Evolutionary conservation across 495 filamentous ascomycete species (phyloP).

Genomic region (Daldinia decipiens): DNA sequence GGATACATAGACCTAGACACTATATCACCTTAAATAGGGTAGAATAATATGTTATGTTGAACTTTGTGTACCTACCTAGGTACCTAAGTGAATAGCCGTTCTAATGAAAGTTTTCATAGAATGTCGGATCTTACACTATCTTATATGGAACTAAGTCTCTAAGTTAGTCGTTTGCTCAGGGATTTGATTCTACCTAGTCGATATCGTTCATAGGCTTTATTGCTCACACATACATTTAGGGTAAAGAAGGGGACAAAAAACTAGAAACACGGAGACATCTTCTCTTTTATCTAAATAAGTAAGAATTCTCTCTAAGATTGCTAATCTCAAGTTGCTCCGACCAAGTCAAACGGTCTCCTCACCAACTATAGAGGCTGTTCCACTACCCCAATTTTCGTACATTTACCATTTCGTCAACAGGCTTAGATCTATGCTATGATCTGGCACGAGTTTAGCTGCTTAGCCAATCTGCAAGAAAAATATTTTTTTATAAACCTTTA

Average conservation of each 20-base stretch:
- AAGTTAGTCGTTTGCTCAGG: no score
- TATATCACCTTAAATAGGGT: not conserved
- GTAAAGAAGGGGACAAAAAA: not conserved
- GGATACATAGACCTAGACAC: not conserved
- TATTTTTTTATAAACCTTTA: not conserved
- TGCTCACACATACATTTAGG: not conserved
- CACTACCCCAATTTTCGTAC: not conserved
- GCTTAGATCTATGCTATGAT: conserved; percentile 23
- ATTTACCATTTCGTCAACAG: conserved; percentile 22
- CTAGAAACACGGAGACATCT: not conserved
- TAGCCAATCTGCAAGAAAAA: no score
- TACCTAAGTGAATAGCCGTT: not conserved
- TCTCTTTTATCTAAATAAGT: not conserved
- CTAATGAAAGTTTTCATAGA: not conserved
- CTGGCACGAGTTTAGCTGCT: not conserved
- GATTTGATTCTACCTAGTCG: no score
- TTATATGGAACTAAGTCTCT: no score
- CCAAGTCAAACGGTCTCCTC: not conserved
- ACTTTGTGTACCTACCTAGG: no score
- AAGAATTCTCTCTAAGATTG: not conserved
- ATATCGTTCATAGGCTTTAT: no score
- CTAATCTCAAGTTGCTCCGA: not conserved
- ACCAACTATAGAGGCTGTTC: not conserved
- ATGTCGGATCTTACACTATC: no score
- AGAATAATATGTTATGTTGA: not conserved